phyloP scores from a whole-genome alignment of 2,329 filamentous ascomycete species.

The Penicillium sp. region DNA sequence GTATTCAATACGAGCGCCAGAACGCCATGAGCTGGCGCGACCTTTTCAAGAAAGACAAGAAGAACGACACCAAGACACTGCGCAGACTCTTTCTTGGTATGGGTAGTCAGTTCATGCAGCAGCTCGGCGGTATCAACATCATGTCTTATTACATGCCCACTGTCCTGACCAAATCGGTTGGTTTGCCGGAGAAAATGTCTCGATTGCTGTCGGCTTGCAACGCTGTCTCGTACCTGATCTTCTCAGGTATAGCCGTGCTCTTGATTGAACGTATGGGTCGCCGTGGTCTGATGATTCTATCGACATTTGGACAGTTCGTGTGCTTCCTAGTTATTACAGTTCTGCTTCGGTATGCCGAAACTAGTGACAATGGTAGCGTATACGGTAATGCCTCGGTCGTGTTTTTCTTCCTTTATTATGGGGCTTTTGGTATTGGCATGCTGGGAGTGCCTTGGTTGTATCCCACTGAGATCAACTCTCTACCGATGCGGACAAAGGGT shows the following conservation, averaged over 20 bases:
- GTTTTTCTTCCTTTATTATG: slow-evolving; percentile 33
- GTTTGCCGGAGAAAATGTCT: slow-evolving; percentile 35
- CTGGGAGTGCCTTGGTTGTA: slow-evolving; percentile 43
- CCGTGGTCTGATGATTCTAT: slow-evolving; percentile 50
- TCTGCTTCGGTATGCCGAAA: slow-evolving; percentile 25
- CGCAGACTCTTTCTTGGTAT: slow-evolving; percentile 15
- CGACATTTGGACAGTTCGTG: slow-evolving; percentile 48
- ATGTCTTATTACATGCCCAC: slow-evolving; percentile 29
- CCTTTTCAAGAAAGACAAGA: slow-evolving; percentile 6
- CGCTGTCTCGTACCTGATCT: slow-evolving; percentile 48
- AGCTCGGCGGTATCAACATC: slow-evolving; percentile 21
- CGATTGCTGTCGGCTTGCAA: slow-evolving; percentile 49
- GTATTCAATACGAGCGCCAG: slow-evolving; percentile 49
- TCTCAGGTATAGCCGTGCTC: slow-evolving; percentile 43
- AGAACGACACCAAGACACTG: slow-evolving; percentile 18
- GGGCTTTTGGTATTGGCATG: slow-evolving; percentile 13
- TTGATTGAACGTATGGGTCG: slow-evolving; percentile 51
- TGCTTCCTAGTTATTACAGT: slow-evolving; percentile 52
- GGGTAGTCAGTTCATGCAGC: slow-evolving; percentile 20
- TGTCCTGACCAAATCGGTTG: slow-evolving; percentile 46
- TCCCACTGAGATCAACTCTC: slow-evolving; percentile 44
- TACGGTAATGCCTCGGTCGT: slow-evolving; percentile 3
- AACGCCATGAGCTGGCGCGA: slow-evolving; percentile 48
- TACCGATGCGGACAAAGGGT: slow-evolving; percentile 43
- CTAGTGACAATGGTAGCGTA: neutral